These are phyloP conservation scores for Puccinia triticina DNA, from an alignment of 1,284 basidiomycete species.

Conservation along the genomic window DNA sequence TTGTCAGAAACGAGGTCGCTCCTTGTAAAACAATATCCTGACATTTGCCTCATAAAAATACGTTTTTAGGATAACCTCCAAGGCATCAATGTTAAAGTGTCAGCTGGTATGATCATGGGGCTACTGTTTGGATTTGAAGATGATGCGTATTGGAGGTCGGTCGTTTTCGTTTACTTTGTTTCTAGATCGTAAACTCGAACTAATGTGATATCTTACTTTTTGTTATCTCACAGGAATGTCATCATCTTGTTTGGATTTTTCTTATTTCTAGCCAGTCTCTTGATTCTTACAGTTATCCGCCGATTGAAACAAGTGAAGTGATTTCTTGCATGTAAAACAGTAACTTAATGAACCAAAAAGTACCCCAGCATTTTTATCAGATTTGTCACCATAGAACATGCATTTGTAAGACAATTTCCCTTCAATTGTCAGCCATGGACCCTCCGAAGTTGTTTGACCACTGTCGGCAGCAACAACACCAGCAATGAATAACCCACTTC, in stretches of 20 bases:
- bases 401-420: no score
- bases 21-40: not conserved
- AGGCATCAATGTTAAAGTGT: slow-evolving; percentile 78
- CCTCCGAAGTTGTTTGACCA: no score
- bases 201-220: not conserved
- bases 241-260: slow-evolving; percentile 81
- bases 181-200: not conserved
- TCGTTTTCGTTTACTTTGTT: not conserved
- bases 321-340: slow-evolving; percentile 19
- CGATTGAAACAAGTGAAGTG: slow-evolving; percentile 70
- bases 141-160: slow-evolving; percentile 72
- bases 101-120: slow-evolving; percentile 79
- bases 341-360: not conserved
- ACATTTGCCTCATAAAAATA: not conserved
- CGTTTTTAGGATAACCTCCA: slow-evolving; percentile 67
- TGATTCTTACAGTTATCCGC: slow-evolving; percentile 74
- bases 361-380: not conserved
- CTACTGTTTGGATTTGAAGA: slow-evolving; percentile 78
- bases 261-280: slow-evolving; percentile 70
- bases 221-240: slow-evolving; percentile 66
- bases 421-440: no score
- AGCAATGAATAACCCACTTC: no score
- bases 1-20: not conserved
- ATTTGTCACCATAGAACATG: not conserved
- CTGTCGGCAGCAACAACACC: no score